Evolutionary conservation across 106 monocot species (phyloP).

Genomic region (Dioscorea alata): DNA sequence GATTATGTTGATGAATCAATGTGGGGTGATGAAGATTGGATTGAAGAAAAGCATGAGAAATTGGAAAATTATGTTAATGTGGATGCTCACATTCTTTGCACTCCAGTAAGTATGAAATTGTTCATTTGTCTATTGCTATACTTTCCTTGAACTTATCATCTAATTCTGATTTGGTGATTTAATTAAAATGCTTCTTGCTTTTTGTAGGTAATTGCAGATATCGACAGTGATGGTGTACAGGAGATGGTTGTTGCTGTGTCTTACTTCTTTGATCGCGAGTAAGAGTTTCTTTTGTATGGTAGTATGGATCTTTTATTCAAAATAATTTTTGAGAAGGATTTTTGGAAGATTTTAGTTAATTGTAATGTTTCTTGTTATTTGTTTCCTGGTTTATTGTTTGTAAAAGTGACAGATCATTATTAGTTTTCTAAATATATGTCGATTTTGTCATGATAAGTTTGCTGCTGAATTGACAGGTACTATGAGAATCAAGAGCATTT

Average conservation of each 20-base stretch:
- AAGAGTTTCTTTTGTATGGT: conserved; percentile 17
- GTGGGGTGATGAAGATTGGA: conserved; percentile 98
- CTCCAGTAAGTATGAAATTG: conserved; percentile 62
- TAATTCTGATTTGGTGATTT: neutral
- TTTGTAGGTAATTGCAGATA: conserved; percentile 93
- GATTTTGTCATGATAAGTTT: conserved; percentile 3
- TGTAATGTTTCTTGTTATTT: no score
- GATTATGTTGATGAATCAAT: conserved; percentile 86
- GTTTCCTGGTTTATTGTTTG: neutral
- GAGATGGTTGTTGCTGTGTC: conserved; percentile 98
- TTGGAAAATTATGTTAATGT: conserved; percentile 85
- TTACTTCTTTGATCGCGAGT: conserved; percentile 98
- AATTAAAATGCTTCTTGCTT: conserved; percentile 2
- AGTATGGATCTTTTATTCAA: no score
- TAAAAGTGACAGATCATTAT: neutral
- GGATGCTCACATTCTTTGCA: conserved; percentile 92
- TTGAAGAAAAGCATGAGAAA: conserved; percentile 67
- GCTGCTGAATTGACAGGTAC: conserved; percentile 57
- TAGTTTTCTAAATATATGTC: neutral
- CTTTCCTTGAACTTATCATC: neutral
- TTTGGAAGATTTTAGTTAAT: no score
- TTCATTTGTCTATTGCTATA: neutral
- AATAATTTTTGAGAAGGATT: no score
- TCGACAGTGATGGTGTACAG: conserved; percentile 85
- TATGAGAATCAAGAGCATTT: conserved; percentile 76